Evolutionary conservation across 805 yeast genomes (phyloP).

Genomic region (Starmerella bombi): DNA sequence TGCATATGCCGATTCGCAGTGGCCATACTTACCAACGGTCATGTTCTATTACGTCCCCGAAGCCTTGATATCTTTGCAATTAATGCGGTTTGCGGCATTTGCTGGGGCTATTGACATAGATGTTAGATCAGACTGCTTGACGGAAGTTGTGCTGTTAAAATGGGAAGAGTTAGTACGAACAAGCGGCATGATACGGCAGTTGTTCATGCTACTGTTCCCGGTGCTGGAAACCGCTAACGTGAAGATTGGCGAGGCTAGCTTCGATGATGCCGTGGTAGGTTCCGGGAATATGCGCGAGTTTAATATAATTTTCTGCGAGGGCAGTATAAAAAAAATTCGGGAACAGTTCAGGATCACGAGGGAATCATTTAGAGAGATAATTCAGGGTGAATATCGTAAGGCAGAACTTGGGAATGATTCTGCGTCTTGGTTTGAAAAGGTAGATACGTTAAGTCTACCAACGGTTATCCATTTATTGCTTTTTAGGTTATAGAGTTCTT

Average conservation of each 20-base stretch:
- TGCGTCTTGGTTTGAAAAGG: constrained; percentile 1
- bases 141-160: constrained; percentile 18
- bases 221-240: constrained; percentile 24
- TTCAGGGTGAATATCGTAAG: constrained; percentile 1
- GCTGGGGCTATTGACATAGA: constrained; percentile 20
- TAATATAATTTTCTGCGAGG: constrained; percentile 8
- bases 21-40: constrained; percentile 11
- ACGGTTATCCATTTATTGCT: constrained; percentile 6
- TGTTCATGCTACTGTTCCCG: constrained; percentile 33
- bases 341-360: constrained; percentile 2
- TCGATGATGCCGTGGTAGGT: constrained; percentile 14
- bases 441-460: constrained; percentile 3
- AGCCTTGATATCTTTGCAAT: constrained; percentile 13
- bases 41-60: constrained; percentile 13
- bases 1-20: constrained; percentile 6
- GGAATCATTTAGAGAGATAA: constrained; percentile 5
- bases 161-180: constrained; percentile 25
- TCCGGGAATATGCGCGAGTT: constrained; percentile 15
- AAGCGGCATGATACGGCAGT: constrained; percentile 35
- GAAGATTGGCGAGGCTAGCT: constrained; percentile 15
- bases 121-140: constrained; percentile 22
- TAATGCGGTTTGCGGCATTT: constrained; percentile 17
- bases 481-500: neutral
- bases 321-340: constrained; percentile 1
- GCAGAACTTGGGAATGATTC: neutral